phyloP scores from a whole-genome alignment of 768 basidiomycete species.

The Sarcodon aspratus region DNA sequence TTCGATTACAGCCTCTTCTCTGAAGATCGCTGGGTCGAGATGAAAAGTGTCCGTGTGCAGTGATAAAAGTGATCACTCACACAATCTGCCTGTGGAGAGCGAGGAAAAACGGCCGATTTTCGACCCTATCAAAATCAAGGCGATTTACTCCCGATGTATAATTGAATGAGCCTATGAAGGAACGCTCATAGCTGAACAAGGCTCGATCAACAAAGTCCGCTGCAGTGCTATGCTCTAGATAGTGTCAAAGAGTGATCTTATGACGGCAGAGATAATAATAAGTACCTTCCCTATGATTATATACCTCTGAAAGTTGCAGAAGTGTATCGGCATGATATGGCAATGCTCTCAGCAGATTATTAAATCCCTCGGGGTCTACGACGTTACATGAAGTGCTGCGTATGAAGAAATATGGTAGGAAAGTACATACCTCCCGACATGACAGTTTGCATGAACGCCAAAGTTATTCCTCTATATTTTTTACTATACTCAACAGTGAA shows the following conservation, averaged over 20 bases:
- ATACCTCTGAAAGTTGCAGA: slow-evolving; percentile 77
- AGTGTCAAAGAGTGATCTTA: neutral
- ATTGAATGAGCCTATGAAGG: slow-evolving; percentile 79
- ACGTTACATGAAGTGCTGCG: neutral
- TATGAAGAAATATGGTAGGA: neutral
- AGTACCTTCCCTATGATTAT: slow-evolving; percentile 76
- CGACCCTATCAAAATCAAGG: slow-evolving; percentile 82
- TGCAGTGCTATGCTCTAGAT: slow-evolving; percentile 66
- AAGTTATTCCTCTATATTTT: slow-evolving; percentile 72
- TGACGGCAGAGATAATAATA: neutral
- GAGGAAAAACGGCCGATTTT: slow-evolving; percentile 89
- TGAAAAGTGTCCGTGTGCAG: neutral
- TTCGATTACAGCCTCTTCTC: slow-evolving; percentile 80
- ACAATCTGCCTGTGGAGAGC: slow-evolving; percentile 76
- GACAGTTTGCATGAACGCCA: slow-evolving; percentile 72
- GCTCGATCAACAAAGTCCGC: slow-evolving; percentile 89
- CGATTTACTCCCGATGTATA: slow-evolving; percentile 74
- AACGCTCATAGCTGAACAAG: slow-evolving; percentile 85
- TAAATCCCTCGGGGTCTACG: slow-evolving; percentile 70
- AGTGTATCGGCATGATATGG: slow-evolving; percentile 94
- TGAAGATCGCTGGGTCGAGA: slow-evolving; percentile 53
- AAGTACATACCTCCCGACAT: slow-evolving; percentile 60
- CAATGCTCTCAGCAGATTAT: slow-evolving; percentile 58
- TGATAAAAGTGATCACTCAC: slow-evolving; percentile 27
- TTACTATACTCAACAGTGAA: slow-evolving; percentile 86